Percentiles rank a stretch among this genome's conserved stretches.
phyloP scores from a whole-genome alignment of 306 rosid genomes.

The Castanea sativa region DNA sequence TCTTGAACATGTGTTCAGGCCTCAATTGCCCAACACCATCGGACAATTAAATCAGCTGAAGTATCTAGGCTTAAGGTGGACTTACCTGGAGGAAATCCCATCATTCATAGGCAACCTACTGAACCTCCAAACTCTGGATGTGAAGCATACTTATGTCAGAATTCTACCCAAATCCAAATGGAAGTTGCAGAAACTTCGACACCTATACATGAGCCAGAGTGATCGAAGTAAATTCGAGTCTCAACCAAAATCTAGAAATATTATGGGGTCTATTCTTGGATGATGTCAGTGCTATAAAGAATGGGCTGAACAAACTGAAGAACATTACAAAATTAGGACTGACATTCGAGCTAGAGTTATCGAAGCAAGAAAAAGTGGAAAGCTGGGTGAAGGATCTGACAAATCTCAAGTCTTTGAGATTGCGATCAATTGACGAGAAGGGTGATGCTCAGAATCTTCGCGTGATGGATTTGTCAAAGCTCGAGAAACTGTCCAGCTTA shows the following conservation, averaged over 20 bases:
- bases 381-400: neutral
- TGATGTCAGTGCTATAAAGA: conserved; percentile 15
- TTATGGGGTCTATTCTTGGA: conserved; percentile 37
- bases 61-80: conserved; percentile 46
- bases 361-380: conserved; percentile 5
- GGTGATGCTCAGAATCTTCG: neutral
- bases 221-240: conserved; percentile 19
- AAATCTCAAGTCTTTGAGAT: conserved; percentile 15
- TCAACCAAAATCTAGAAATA: conserved; percentile 22
- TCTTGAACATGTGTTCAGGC: conserved; percentile 38
- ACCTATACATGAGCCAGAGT: conserved; percentile 24
- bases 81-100: conserved; percentile 34
- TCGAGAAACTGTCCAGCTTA: conserved; percentile 28
- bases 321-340: conserved; percentile 33
- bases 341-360: conserved; percentile 16
- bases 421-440: conserved; percentile 23
- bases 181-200: conserved; percentile 30
- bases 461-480: neutral
- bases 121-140: conserved; percentile 37
- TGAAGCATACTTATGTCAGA: conserved; percentile 32
- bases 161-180: conserved; percentile 32
- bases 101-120: conserved; percentile 21
- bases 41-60: conserved; percentile 17
- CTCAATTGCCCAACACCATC: conserved; percentile 29
- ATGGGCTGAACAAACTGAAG: conserved; percentile 28